Evolutionary conservation across 495 filamentous ascomycete genomes (phyloP), one percentile per base, ranked within the genome.

Genomic region (Choiromyces venosus): DNA sequence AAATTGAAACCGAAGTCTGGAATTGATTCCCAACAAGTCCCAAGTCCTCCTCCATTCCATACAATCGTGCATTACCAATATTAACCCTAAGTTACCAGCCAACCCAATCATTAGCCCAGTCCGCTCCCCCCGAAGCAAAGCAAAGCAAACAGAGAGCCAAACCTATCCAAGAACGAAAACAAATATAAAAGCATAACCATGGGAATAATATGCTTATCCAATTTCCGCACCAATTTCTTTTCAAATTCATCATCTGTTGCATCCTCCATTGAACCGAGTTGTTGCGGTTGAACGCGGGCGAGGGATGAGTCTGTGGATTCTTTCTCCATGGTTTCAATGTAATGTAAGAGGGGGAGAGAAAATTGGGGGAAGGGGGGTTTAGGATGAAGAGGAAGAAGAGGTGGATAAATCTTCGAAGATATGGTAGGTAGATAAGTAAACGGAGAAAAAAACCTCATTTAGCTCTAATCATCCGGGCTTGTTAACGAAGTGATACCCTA

Each of bases 21-120:
- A 89, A 93, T 80, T 92, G 87, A 70, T 90, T 85, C 21, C 87
- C 86, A 9, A 83, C 80, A 65, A 92, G 80, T 1, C 85, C 83
- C 10, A 94, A 84, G 73, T 93, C 91, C 68, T 86, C 83, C 82
- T 92, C 90, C 68, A 94, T 71, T 10, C 84, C 84, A 75, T 92
- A 93, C 37, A 93, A 83, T 12, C 89, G 84, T 16, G 90, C 89
- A 83, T 92, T 92, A 71, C 91, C 91, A 73, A 94, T 93, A 78
- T 93, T 93, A 35, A 93, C 91, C 75, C 84, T 86, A 65, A 25
- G 19, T 38, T n/a, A 37, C 68, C 21, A 18, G 33, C 52, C 46
- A 29, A 0, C 52, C 37, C 65, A 38, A 52, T 56, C 35, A 61
- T 79, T 69, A 65, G 72, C 19, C 25, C 37, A 46, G 56, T 66